phyloP scores from a whole-genome alignment of 768 basidiomycete species.

The Phylloporus rhodoxanthus region DNA sequence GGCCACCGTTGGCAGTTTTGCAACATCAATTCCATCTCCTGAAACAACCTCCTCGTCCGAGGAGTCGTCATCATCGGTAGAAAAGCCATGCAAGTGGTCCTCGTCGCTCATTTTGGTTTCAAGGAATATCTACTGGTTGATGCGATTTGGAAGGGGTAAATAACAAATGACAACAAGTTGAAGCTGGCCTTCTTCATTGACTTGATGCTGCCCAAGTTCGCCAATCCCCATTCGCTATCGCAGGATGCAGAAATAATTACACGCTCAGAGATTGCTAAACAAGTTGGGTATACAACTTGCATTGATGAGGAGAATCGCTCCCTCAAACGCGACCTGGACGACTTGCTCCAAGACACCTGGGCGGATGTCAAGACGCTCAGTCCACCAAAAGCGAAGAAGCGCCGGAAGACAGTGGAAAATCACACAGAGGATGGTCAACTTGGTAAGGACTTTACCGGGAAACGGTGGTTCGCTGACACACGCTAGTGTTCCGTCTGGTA shows the following conservation, averaged over 20 bases:
- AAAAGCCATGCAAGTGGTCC: conserved; percentile 65
- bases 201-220: conserved; percentile 35
- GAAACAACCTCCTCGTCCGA: conserved; percentile 70
- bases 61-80: conserved; percentile 68
- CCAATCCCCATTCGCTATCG: conserved; percentile 42
- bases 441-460: background rate
- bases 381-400: conserved; percentile 1
- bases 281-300: conserved; percentile 1
- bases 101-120: conserved; percentile 26
- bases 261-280: conserved; percentile 29
- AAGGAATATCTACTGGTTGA: background rate
- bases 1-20: conserved; percentile 75
- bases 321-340: conserved; percentile 20
- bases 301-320: background rate
- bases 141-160: background rate
- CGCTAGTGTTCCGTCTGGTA: conserved; percentile 45
- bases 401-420: conserved; percentile 2
- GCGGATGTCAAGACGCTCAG: background rate
- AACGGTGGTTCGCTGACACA: background rate
- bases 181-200: conserved; percentile 7
- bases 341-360: conserved; percentile 22
- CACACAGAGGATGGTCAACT: background rate
- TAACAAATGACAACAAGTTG: conserved; percentile 13
- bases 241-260: conserved; percentile 32
- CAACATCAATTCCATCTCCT: conserved; percentile 60